Base-by-base conservation (phyloP, 129 eudicot species). In the Flaveria sonorensis region DNA sequence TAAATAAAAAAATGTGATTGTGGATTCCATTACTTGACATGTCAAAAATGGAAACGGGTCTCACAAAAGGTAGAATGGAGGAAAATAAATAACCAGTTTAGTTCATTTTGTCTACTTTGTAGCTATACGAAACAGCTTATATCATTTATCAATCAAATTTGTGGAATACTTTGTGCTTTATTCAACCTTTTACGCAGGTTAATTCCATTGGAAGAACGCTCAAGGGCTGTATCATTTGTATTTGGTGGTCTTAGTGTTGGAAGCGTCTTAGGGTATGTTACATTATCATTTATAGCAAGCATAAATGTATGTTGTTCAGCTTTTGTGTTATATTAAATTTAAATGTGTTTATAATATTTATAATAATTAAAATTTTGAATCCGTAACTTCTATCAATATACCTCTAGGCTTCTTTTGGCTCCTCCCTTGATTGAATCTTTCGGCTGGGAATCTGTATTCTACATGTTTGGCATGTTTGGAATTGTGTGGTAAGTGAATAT, bases 381-480 rank as follows among this genome's bases (percentile, higher is more conserved):
- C 45, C 62, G 10, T 62, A 64, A 55, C 16, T 59, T 62, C 2
- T 55, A 69, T 80, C 46, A 55, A 47, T 24, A 72, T 74, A 77
- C 60, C 46, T 83, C 78, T 89, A 95, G 99, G 88, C 99, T 95
- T 81, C 89, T 95, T 56, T 88, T 95, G 87, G 99, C 99, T 78
- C 97, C 99, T 72, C 96, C 96, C 23, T 70, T 95, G 52, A 95
- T 95, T 70, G 87, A 92, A 79, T 85, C 82, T 80, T 89, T 87
- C 78, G 99, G 99, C 32, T 95, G 99, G 99, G 99, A 83, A 81
- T 95, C 97, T 26, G 97, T 95, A 28, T 95, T 95, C 81, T 89
- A 89, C 92, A 67, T 92, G 87, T 95, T 95, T 85, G 99, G 97
- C 79, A 73, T 84, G 53, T 75, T 89, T 6, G 99, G 99, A 66